Conservation (phyloP, 495 filamentous ascomycete species). For the Articulospora tetracladia region DNA sequence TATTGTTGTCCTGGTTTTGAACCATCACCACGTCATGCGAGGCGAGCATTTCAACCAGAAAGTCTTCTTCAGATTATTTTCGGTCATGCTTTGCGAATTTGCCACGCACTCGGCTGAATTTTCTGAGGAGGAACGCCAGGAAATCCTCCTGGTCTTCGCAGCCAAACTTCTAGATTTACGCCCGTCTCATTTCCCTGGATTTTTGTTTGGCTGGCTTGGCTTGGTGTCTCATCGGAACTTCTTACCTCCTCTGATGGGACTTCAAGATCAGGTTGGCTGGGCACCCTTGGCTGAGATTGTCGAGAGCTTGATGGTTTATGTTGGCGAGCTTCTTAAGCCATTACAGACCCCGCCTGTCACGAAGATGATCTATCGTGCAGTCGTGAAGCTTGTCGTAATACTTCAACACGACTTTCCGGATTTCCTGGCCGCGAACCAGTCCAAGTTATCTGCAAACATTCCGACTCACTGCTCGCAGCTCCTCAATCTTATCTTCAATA, state of each 20-base stretch:
- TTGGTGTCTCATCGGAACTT: slow-evolving; percentile 84
- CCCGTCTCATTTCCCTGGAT: slow-evolving; percentile 72
- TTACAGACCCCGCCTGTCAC: slow-evolving; percentile 62
- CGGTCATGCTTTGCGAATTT: slow-evolving; percentile 70
- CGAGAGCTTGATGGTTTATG: slow-evolving; percentile 66
- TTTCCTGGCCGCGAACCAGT: slow-evolving; percentile 84
- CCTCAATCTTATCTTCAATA: slow-evolving; percentile 82
- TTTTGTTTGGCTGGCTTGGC: slow-evolving; percentile 79
- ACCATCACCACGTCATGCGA: slow-evolving; percentile 76
- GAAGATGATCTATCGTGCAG: slow-evolving; percentile 80
- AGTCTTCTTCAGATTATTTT: slow-evolving; percentile 89
- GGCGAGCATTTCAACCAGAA: slow-evolving; percentile 81
- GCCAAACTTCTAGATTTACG: slow-evolving; percentile 70
- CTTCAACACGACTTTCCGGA: slow-evolving; percentile 94
- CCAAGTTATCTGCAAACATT: slow-evolving; percentile 79
- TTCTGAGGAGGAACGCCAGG: slow-evolving; percentile 47
- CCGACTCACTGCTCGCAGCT: slow-evolving; percentile 84
- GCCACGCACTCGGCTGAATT: slow-evolving; percentile 31
- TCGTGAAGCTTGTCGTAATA: slow-evolving; percentile 76
- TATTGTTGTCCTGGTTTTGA: slow-evolving; percentile 74
- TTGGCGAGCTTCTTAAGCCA: slow-evolving; percentile 77
- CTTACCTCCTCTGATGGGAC: slow-evolving; percentile 72
- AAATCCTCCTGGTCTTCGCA: slow-evolving; percentile 67
- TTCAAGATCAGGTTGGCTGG: slow-evolving; percentile 71
- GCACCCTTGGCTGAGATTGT: slow-evolving; percentile 69